Conservation (phyloP, 768 basidiomycete genomes). For the Trametes meyenii region DNA sequence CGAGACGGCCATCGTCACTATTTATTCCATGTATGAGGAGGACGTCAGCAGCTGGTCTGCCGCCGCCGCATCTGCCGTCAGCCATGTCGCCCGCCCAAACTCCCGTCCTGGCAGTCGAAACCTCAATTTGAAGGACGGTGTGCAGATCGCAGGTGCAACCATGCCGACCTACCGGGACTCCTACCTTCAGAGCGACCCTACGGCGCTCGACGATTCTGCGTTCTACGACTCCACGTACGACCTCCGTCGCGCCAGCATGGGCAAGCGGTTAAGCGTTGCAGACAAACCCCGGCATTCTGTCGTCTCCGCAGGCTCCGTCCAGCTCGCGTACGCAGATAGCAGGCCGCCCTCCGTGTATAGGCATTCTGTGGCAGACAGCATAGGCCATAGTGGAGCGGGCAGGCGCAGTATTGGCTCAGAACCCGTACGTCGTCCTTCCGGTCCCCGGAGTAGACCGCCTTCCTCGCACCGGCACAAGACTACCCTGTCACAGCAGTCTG, state of each 20-base stretch:
- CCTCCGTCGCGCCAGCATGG: constrained; percentile 24
- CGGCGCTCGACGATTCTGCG: constrained; percentile 31
- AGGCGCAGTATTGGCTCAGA: constrained; percentile 20
- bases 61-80: constrained; percentile 28
- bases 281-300: constrained; percentile 29
- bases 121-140: constrained; percentile 33
- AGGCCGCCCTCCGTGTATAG: constrained; percentile 28
- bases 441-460: constrained; percentile 18
- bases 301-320: constrained; percentile 33
- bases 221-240: constrained; percentile 35
- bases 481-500: constrained; percentile 9
- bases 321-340: constrained; percentile 31
- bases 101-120: constrained; percentile 35
- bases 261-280: constrained; percentile 28
- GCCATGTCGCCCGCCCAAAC: constrained; percentile 22
- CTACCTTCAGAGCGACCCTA: constrained; percentile 32
- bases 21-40: constrained; percentile 87
- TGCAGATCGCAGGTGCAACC: constrained; percentile 26
- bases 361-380: constrained; percentile 18
- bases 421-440: constrained; percentile 18
- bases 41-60: constrained; percentile 55
- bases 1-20: constrained; percentile 78
- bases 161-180: constrained; percentile 40
- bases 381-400: constrained; percentile 17
- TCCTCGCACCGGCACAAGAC: constrained; percentile 14